These are phyloP conservation scores for Hirsutella minnesotensis DNA, from an alignment of 2,329 filamentous ascomycete species.

Conservation along the genomic window DNA sequence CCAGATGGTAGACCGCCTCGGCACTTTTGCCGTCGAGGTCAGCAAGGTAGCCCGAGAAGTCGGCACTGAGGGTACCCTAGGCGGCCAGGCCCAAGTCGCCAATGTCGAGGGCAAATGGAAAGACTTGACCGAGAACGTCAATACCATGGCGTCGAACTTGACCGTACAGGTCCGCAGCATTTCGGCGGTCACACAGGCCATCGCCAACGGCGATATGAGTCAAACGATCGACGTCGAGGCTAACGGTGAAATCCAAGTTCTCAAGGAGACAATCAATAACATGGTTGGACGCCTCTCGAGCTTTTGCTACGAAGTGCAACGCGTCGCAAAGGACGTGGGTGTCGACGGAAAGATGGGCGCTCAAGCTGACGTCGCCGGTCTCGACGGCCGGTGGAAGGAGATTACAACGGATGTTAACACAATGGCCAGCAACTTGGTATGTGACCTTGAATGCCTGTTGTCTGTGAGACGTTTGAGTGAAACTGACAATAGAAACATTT, in stretches of 20 bases:
- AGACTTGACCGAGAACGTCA: constrained; percentile 84
- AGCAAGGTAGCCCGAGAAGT: constrained; percentile 93
- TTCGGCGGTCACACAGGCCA: constrained; percentile 87
- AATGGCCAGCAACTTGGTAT: constrained; percentile 60
- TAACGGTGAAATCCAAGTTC: constrained; percentile 82
- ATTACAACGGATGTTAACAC: constrained; percentile 96
- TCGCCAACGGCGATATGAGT: constrained; percentile 90
- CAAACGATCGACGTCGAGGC: constrained; percentile 93
- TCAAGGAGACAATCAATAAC: constrained; percentile 97
- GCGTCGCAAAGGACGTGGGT: constrained; percentile 90
- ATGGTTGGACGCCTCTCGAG: constrained; percentile 94
- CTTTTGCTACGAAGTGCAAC: constrained; percentile 92
- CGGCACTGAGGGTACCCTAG: constrained; percentile 88
- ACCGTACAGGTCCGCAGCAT: constrained; percentile 77
- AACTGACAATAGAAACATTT: constrained; percentile 23
- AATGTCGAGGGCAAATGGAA: constrained; percentile 98
- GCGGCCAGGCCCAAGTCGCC: constrained; percentile 85
- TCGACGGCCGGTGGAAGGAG: constrained; percentile 94
- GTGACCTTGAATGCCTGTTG: constrained; percentile 9
- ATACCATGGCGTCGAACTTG: constrained; percentile 60
- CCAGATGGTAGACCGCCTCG: constrained; percentile 94
- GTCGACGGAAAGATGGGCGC: constrained; percentile 98
- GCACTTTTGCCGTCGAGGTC: constrained; percentile 92
- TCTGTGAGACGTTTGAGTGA: neutral
- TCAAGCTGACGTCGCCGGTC: constrained; percentile 85